A percentile compares a stretch with the other conserved stretches of the same genome.
Evolutionary conservation across 805 yeast genomes (phyloP).

Genomic region (Pichia nanzhaoensis): DNA sequence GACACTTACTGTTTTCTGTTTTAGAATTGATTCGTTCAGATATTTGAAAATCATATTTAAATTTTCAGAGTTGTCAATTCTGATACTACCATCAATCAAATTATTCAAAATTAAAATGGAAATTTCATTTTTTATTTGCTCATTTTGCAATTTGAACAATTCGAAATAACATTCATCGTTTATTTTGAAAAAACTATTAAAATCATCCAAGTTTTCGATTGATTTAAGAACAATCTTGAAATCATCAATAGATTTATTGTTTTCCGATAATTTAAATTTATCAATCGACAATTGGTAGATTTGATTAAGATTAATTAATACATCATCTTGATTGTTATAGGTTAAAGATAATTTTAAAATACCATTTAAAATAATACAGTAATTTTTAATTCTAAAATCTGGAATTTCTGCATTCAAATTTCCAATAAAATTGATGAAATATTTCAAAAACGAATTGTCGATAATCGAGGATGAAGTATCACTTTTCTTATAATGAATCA

Average conservation of each 20-base stretch:
- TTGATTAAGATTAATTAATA: conserved; percentile 51
- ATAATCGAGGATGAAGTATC: conserved; percentile 24
- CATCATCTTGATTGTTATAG: conserved; percentile 42
- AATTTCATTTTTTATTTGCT: conserved; percentile 46
- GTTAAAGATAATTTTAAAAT: conserved; percentile 56
- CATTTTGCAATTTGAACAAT: conserved; percentile 48
- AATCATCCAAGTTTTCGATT: conserved; percentile 35
- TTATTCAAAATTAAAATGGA: conserved; percentile 57
- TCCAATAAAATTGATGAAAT: conserved; percentile 60
- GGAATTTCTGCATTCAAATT: conserved; percentile 52
- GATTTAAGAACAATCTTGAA: conserved; percentile 37
- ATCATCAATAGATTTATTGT: conserved; percentile 21
- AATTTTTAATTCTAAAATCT: conserved; percentile 60
- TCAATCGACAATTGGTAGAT: conserved; percentile 50
- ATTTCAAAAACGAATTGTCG: conserved; percentile 41
- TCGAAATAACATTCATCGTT: conserved; percentile 42
- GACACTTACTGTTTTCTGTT: conserved; percentile 19
- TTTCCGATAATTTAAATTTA: conserved; percentile 29
- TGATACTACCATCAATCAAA: conserved; percentile 36
- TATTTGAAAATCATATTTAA: conserved; percentile 56
- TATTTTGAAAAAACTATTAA: conserved; percentile 31
- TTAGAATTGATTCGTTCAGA: conserved; percentile 44
- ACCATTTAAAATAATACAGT: conserved; percentile 57
- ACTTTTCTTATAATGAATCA: conserved; percentile 46
- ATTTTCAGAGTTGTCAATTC: conserved; percentile 38